These are phyloP conservation scores for Persicaria maculosa DNA, from an alignment of 148 eudicot genomes.

Conservation along the genomic window DNA sequence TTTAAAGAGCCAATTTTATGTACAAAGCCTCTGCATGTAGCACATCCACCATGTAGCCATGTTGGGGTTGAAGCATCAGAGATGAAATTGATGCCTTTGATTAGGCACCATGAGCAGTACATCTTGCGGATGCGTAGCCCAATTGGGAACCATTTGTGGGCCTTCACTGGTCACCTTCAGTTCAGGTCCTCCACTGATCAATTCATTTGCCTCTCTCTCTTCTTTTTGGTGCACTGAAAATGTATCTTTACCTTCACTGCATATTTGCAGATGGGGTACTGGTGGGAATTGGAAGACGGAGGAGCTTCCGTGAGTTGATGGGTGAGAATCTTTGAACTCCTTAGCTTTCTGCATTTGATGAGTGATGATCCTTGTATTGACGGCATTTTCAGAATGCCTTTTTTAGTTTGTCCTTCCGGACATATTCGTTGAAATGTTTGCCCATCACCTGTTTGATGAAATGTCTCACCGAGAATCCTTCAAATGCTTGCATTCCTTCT, in stretches of 20 bases:
- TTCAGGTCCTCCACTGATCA: not conserved
- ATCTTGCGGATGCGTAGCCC: not conserved
- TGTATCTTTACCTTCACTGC: not conserved
- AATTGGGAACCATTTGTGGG: not conserved
- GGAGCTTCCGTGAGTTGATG: no score
- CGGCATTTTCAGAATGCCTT: not conserved
- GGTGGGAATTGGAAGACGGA: no score
- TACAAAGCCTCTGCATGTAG: no score
- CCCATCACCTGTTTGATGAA: not conserved
- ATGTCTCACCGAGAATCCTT: not conserved
- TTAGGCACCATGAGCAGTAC: not conserved
- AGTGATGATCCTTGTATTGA: no score
- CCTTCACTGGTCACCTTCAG: not conserved
- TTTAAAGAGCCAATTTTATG: no score
- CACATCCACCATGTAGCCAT: no score
- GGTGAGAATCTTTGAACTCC: no score
- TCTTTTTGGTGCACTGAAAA: no score
- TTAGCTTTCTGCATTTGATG: no score
- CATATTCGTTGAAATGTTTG: not conserved
- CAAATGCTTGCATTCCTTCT: not conserved
- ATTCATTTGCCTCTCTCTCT: not conserved
- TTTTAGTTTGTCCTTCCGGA: not conserved
- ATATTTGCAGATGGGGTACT: not conserved
- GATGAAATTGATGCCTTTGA: no score
- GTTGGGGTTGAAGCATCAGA: no score